A percentile compares a stretch with the other conserved stretches of the same genome.
Conservation (phyloP, 1,284 basidiomycete genomes). For the Chiua sp. region DNA sequence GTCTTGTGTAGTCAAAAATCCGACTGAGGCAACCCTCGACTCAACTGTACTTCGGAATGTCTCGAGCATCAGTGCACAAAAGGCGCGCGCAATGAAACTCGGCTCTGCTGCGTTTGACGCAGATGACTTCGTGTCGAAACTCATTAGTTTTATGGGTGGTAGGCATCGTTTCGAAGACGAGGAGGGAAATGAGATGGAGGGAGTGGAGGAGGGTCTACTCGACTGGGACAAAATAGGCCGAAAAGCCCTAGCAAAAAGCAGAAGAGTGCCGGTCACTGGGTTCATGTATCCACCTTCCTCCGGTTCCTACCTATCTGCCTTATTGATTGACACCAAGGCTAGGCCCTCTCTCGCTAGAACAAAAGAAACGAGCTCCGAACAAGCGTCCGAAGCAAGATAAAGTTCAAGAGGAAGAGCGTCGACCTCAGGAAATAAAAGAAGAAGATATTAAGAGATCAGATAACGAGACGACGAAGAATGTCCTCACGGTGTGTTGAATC, state of each 20-base stretch:
- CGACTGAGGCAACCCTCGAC: constrained; percentile 82
- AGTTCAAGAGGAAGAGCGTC: constrained; percentile 66
- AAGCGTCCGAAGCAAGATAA: constrained; percentile 78
- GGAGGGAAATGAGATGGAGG: constrained; percentile 52
- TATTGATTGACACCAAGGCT: constrained; percentile 53
- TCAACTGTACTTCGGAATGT: constrained; percentile 73
- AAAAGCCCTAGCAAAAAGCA: constrained; percentile 75
- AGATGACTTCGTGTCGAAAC: constrained; percentile 79
- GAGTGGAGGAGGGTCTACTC: constrained; percentile 49
- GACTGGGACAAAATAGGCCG: constrained; percentile 80
- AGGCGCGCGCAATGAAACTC: constrained; percentile 86
- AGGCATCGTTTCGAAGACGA: constrained; percentile 53
- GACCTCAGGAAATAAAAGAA: constrained; percentile 77
- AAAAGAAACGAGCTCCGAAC: constrained; percentile 64
- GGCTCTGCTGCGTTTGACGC: constrained; percentile 83
- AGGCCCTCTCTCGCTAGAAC: constrained; percentile 78
- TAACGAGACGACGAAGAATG: constrained; percentile 86
- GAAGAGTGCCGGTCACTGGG: constrained; percentile 72
- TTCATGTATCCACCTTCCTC: constrained; percentile 71
- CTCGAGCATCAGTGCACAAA: constrained; percentile 73
- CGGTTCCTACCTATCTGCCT: not conserved
- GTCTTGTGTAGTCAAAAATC: constrained; percentile 64
- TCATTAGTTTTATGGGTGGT: constrained; percentile 76
- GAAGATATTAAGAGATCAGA: constrained; percentile 78
- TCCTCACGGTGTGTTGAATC: constrained; percentile 55